Percentiles rank a stretch among this genome's conserved stretches.
Conservation (phyloP, 2,329 filamentous ascomycete genomes). For the Penicillium sp. region DNA sequence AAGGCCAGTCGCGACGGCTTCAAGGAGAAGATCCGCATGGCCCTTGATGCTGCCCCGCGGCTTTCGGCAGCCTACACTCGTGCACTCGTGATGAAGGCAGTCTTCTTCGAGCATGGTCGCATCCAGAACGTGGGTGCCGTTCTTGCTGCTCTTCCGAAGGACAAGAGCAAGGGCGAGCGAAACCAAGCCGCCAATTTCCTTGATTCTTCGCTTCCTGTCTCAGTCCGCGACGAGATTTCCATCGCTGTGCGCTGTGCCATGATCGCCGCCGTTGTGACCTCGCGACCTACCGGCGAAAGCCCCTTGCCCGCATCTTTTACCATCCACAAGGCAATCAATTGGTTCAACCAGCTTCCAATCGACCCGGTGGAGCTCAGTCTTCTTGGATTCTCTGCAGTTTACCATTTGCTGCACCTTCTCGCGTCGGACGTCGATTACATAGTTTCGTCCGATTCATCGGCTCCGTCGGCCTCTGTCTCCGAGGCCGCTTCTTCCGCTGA, state of each 20-base stretch:
- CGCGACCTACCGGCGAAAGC: slow-evolving; percentile 32
- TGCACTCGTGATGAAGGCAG: slow-evolving; percentile 58
- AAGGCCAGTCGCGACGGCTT: slow-evolving; percentile 43
- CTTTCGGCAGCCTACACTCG: slow-evolving; percentile 68
- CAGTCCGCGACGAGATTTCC: slow-evolving; percentile 52
- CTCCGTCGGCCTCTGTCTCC: slow-evolving; percentile 26
- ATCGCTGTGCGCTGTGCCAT: slow-evolving; percentile 60
- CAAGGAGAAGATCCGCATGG: slow-evolving; percentile 61
- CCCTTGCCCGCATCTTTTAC: slow-evolving; percentile 38
- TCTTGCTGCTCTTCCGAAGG: slow-evolving; percentile 52
- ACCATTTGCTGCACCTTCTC: slow-evolving; percentile 43
- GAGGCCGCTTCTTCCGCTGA: slow-evolving; percentile 27
- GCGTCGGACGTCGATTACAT: slow-evolving; percentile 41
- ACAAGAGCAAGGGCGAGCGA: slow-evolving; percentile 30
- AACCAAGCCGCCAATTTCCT: slow-evolving; percentile 46
- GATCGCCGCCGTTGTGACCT: slow-evolving; percentile 53
- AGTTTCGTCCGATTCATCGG: slow-evolving; percentile 34
- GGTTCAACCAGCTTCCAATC: slow-evolving; percentile 44
- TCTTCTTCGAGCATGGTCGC: slow-evolving; percentile 56
- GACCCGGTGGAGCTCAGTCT: slow-evolving; percentile 44
- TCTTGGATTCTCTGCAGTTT: slow-evolving; percentile 42
- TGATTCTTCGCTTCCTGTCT: slow-evolving; percentile 54
- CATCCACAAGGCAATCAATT: slow-evolving; percentile 40
- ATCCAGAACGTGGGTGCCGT: slow-evolving; percentile 53
- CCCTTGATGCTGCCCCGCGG: slow-evolving; percentile 71